Evolutionary conservation across 2,329 filamentous ascomycete species (phyloP).

Genomic region (Ophiognomonia clavigignenti-juglandacearum): DNA sequence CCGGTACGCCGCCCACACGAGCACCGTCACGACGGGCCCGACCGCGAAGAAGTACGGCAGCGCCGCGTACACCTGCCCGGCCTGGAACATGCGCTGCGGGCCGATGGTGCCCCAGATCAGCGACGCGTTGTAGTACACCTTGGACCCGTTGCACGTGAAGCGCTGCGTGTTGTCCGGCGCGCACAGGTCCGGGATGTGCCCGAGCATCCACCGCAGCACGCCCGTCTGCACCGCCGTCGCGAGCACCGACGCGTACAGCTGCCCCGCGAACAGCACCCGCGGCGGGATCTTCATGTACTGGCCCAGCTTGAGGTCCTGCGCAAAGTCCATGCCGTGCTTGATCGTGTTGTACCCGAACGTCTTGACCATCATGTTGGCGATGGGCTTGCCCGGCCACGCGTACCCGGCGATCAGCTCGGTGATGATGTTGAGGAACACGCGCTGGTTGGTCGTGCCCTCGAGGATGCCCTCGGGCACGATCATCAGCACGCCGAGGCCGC

Average conservation of each 20-base stretch:
- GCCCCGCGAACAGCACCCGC: conserved; percentile 27
- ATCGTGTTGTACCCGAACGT: conserved; percentile 28
- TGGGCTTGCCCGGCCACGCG: conserved; percentile 26
- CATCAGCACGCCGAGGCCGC: conserved; percentile 21
- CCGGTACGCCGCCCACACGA: conserved; percentile 24
- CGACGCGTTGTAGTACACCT: conserved; percentile 28
- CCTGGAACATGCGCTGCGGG: conserved; percentile 27
- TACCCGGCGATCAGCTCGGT: conserved; percentile 29
- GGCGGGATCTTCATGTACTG: conserved; percentile 30
- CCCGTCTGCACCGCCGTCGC: conserved; percentile 28
- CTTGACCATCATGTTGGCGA: conserved; percentile 30
- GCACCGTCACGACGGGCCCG: conserved; percentile 26
- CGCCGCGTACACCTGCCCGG: conserved; percentile 25
- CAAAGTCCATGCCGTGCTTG: conserved; percentile 29
- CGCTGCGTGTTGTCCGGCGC: conserved; percentile 25
- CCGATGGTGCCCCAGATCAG: conserved; percentile 30
- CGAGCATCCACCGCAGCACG: conserved; percentile 24
- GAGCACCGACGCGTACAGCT: conserved; percentile 28
- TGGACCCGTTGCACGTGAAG: conserved; percentile 28
- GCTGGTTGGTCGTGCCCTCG: conserved; percentile 25
- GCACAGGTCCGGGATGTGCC: conserved; percentile 25
- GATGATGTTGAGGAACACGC: conserved; percentile 27
- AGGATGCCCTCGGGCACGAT: conserved; percentile 21
- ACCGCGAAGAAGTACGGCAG: conserved; percentile 29
- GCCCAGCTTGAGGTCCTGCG: conserved; percentile 27